Conservation (phyloP, 2,329 filamentous ascomycete genomes). For the Aspergillus sp. region DNA sequence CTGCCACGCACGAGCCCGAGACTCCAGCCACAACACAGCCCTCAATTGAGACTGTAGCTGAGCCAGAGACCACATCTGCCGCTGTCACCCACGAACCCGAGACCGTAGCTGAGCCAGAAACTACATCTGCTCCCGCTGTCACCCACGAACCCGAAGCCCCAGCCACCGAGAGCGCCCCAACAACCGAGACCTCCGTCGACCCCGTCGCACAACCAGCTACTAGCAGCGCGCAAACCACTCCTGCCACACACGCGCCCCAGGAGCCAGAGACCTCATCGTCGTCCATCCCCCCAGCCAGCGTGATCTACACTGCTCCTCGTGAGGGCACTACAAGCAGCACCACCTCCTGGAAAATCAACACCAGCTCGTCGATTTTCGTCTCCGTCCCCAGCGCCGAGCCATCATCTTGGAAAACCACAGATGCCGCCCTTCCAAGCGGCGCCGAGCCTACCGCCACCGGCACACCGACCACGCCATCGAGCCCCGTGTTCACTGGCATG, state of each 20-base stretch:
- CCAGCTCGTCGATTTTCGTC: background rate
- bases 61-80: background rate
- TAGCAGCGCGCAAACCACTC: background rate
- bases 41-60: no score
- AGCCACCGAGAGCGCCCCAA: background rate
- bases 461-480: conserved; percentile 14
- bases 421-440: background rate
- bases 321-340: background rate
- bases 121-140: background rate
- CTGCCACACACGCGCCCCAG: background rate
- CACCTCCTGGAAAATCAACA: background rate
- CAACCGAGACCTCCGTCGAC: background rate
- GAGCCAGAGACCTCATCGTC: background rate
- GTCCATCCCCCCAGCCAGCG: background rate
- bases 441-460: background rate
- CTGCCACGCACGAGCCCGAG: background rate
- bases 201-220: background rate
- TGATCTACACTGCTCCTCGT: background rate
- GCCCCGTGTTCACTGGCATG: conserved; percentile 25
- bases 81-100: background rate
- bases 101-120: no score
- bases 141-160: background rate
- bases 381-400: background rate
- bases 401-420: background rate
- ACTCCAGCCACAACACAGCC: background rate